Evolutionary conservation across 2,329 filamentous ascomycete species (phyloP).

Genomic region (Hypoxylon sp.): DNA sequence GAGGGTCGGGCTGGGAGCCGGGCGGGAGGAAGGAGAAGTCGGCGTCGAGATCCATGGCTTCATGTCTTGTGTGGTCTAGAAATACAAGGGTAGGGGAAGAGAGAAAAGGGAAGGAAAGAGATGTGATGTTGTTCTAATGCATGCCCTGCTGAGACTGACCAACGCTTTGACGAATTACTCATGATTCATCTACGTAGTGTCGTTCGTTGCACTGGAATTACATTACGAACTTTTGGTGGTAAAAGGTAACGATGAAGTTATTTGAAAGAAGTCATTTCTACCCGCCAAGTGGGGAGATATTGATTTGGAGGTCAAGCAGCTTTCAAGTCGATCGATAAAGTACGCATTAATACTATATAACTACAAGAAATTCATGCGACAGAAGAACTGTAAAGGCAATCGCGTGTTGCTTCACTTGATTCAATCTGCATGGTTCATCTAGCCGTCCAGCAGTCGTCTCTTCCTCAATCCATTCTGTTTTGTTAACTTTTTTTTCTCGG

Average conservation of each 20-base stretch:
- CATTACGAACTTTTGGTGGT: no score
- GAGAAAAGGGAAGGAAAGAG: no score
- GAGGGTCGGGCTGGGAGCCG: slow-evolving; percentile 56
- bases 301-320: background rate
- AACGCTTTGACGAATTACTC: background rate
- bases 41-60: slow-evolving; percentile 18
- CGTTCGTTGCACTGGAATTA: no score
- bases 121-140: no score
- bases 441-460: background rate
- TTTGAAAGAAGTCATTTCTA: no score
- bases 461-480: background rate
- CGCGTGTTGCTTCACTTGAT: slow-evolving; percentile 16
- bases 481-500: no score
- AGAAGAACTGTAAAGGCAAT: background rate
- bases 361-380: background rate
- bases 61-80: no score
- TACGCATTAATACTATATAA: background rate
- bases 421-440: slow-evolving; percentile 31
- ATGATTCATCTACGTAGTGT: no score
- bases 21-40: background rate
- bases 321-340: no score
- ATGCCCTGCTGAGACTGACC: background rate
- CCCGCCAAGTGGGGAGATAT: no score
- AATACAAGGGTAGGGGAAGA: no score
- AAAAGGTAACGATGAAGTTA: slow-evolving; percentile 2